A percentile compares a stretch with the other conserved stretches of the same genome.
phyloP scores from a whole-genome alignment of 2,329 filamentous ascomycete species.

The Leptographium procerum region DNA sequence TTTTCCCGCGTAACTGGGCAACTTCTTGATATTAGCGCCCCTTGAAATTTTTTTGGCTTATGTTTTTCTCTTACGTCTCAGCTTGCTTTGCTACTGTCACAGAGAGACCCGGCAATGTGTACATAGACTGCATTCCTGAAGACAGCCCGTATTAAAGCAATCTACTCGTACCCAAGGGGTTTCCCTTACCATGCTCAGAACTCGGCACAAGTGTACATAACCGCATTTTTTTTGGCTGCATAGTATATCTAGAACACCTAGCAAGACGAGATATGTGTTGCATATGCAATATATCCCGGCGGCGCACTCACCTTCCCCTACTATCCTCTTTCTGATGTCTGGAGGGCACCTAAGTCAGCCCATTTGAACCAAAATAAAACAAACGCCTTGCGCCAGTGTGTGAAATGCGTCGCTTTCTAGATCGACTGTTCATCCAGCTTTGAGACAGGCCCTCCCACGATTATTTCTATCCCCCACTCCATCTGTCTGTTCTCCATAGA shows the following conservation, averaged over 20 bases:
- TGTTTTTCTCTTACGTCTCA: background rate
- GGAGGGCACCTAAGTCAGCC: background rate
- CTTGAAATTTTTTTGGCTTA: no score
- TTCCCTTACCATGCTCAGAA: background rate
- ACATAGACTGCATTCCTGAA: background rate
- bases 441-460: background rate
- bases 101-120: background rate
- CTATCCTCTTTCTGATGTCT: background rate
- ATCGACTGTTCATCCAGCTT: background rate
- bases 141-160: background rate
- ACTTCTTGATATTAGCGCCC: no score
- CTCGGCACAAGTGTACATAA: background rate
- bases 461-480: background rate
- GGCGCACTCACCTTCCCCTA: background rate
- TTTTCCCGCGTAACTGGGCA: no score
- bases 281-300: background rate
- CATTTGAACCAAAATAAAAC: background rate
- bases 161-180: background rate
- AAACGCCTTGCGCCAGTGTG: conserved; percentile 6
- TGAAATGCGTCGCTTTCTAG: background rate
- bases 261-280: background rate
- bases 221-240: background rate
- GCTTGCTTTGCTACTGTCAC: background rate
- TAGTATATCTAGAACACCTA: background rate
- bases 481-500: background rate